A percentile compares a stretch with the other conserved stretches of the same genome.
phyloP scores from a whole-genome alignment of 208 protist genomes.

The Acanthamoeba royreba region DNA sequence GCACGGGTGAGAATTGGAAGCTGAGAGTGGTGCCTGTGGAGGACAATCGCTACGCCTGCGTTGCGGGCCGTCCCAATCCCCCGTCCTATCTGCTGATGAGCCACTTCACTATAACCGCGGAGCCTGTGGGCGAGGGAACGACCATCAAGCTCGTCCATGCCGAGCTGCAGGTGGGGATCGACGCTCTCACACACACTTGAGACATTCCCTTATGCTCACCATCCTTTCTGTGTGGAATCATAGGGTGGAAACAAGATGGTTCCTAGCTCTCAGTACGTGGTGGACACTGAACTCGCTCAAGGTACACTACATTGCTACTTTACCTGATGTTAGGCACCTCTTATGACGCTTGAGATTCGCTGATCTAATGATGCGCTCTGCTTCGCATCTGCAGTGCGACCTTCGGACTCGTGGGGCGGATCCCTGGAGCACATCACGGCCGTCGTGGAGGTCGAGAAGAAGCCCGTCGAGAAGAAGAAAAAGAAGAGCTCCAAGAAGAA shows the following conservation, averaged over 20 bases:
- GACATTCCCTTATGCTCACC: neutral
- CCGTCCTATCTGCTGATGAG: neutral
- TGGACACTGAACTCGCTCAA: neutral
- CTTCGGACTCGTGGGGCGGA: neutral
- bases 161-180: neutral
- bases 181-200: neutral
- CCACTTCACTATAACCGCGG: neutral
- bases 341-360: too few relatives aligned
- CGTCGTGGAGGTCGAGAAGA: neutral
- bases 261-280: neutral
- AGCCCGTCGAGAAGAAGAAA: neutral
- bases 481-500: neutral
- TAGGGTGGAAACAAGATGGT: neutral
- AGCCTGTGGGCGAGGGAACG: neutral
- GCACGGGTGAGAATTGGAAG: neutral
- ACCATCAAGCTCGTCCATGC: neutral
- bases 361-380: neutral
- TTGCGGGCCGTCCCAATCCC: neutral
- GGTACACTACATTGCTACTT: neutral
- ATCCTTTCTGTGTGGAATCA: neutral
- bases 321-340: neutral
- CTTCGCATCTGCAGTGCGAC: too few relatives aligned
- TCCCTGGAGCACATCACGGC: neutral
- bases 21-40: neutral
- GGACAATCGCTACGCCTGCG: neutral